Percentiles rank a stretch among this genome's conserved stretches.
Evolutionary conservation across 73 alveolate species (phyloP).

Genomic region (Halteria grandinella): DNA sequence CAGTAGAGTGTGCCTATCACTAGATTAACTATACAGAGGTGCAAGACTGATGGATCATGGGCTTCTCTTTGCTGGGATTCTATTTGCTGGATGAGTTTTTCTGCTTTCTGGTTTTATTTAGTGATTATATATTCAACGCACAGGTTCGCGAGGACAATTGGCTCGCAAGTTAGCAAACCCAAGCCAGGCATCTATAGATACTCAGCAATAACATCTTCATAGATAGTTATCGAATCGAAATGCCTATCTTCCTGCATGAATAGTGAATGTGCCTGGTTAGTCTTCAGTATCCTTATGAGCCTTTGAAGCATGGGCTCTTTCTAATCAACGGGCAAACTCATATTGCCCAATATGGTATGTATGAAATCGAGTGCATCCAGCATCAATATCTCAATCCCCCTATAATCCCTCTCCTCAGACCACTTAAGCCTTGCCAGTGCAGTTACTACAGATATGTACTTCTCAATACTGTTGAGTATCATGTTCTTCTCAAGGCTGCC

Average conservation of each 20-base stretch:
- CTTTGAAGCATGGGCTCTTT: no score
- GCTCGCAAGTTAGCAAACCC: constrained; percentile 71
- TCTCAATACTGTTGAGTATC: no score
- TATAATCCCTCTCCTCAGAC: no score
- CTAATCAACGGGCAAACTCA: no score
- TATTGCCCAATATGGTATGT: no score
- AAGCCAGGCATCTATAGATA: no score
- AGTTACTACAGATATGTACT: no score
- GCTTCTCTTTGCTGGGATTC: constrained; percentile 62
- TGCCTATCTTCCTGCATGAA: constrained; percentile 74
- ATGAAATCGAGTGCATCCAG: no score
- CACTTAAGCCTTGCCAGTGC: no score
- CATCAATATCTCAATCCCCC: no score
- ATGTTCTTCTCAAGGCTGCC: no score
- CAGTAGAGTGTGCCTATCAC: constrained; percentile 83
- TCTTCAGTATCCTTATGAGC: constrained; percentile 60
- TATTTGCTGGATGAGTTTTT: constrained; percentile 57
- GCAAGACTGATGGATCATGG: constrained; percentile 69
- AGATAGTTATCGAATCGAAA: constrained; percentile 68
- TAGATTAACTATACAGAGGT: constrained; percentile 77
- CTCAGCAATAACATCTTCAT: constrained; percentile 48
- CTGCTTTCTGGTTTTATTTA: constrained; percentile 73
- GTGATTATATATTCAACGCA: constrained; percentile 77
- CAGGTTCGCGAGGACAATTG: constrained; percentile 77
- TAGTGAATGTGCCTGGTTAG: constrained; percentile 76